These are phyloP conservation scores for Salvia miltiorrhiza DNA, from an alignment of 257 asterid genomes.

Conservation along the genomic window DNA sequence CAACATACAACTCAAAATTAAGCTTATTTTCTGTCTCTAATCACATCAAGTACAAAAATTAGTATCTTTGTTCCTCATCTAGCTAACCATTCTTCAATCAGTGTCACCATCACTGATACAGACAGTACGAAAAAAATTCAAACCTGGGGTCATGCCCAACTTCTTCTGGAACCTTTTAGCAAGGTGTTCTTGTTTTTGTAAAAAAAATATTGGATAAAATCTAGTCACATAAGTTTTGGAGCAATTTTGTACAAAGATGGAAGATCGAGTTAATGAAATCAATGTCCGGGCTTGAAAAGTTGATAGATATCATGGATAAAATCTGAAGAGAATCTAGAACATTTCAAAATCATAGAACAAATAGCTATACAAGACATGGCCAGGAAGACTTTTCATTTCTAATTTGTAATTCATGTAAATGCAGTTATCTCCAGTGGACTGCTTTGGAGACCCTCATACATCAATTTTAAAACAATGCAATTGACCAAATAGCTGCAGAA, in stretches of 20 bases:
- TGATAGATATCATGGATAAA: not conserved
- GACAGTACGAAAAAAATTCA: not conserved
- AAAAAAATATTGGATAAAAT: not conserved
- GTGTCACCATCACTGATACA: not conserved
- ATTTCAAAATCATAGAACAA: not conserved
- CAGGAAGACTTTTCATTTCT: not conserved
- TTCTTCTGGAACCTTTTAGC: not conserved
- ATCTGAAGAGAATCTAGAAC: not conserved
- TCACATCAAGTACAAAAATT: constrained; percentile 1
- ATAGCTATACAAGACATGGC: not conserved
- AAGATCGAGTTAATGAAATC: not conserved
- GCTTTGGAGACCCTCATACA: not conserved
- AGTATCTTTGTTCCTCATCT: not conserved
- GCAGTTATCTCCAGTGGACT: not conserved
- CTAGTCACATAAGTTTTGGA: not conserved
- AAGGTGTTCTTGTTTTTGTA: not conserved
- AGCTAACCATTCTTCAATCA: not conserved
- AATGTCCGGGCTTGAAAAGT: not conserved
- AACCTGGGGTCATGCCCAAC: not conserved
- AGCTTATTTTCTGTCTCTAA: not conserved
- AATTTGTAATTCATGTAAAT: constrained; percentile 1
- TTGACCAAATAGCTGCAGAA: not conserved
- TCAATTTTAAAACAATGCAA: not conserved
- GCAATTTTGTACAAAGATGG: not conserved
- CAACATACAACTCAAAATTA: not conserved